Evolutionary conservation across 257 asterid genomes (phyloP).

Genomic region (Solanum piurae): DNA sequence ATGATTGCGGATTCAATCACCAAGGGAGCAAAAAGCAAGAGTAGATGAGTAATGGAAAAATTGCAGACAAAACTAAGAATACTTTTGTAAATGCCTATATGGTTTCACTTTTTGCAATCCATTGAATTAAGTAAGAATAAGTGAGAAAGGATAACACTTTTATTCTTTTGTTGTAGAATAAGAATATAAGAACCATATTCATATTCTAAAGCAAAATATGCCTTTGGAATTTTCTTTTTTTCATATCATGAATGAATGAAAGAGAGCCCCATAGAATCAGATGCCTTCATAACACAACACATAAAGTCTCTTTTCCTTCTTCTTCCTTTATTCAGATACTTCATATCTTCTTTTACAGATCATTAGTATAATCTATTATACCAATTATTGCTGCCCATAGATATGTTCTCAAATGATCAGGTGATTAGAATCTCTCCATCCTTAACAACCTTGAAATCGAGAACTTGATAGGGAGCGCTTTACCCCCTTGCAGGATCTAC

Average conservation of each 20-base stretch:
- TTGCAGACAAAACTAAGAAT: background rate
- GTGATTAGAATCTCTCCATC: background rate
- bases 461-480: background rate
- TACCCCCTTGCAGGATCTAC: background rate
- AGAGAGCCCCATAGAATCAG: background rate
- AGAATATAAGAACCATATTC: constrained; percentile 2
- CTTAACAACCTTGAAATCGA: background rate
- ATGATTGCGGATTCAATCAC: background rate
- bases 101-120: background rate
- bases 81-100: background rate
- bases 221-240: background rate
- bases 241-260: background rate
- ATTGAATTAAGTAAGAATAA: background rate
- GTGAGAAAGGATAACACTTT: background rate
- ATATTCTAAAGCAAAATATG: background rate
- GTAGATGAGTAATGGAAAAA: background rate
- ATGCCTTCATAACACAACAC: background rate
- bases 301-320: background rate
- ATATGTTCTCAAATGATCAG: background rate
- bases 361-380: background rate
- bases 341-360: background rate
- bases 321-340: background rate
- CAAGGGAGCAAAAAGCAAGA: rapidly evolving
- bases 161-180: background rate
- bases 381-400: background rate